These are phyloP conservation scores for Tremellales sp. DNA, from an alignment of 1,284 basidiomycete genomes.

Conservation along the genomic window DNA sequence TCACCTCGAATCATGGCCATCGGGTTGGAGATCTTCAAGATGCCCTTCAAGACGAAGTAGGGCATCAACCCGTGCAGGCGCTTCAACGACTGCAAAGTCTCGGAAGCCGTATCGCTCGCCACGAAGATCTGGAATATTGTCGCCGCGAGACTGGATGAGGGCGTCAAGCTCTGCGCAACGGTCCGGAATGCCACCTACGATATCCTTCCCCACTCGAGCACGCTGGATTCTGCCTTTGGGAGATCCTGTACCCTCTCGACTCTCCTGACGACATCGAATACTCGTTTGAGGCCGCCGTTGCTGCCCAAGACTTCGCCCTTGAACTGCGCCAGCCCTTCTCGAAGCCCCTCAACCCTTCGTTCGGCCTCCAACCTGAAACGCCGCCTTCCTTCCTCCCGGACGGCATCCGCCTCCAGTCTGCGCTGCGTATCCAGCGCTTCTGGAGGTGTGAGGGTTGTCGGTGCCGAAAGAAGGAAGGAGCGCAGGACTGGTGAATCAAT, in stretches of 20 bases:
- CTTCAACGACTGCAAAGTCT: slow-evolving; percentile 82
- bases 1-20: slow-evolving; percentile 86
- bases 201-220: slow-evolving; percentile 94
- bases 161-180: background rate
- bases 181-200: slow-evolving; percentile 57
- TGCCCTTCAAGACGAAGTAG: slow-evolving; percentile 91
- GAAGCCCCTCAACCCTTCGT: slow-evolving; percentile 76
- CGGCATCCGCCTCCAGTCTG: slow-evolving; percentile 84
- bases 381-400: slow-evolving; percentile 80
- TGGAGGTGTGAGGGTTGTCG: slow-evolving; percentile 64
- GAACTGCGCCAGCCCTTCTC: slow-evolving; percentile 77
- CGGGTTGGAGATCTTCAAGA: slow-evolving; percentile 90
- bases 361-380: slow-evolving; percentile 85
- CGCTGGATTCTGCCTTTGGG: slow-evolving; percentile 79
- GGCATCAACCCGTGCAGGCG: slow-evolving; percentile 95
- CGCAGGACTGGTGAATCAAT: slow-evolving; percentile 79
- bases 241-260: slow-evolving; percentile 74
- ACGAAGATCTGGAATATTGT: slow-evolving; percentile 94
- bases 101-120: slow-evolving; percentile 87
- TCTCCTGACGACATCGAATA: slow-evolving; percentile 83
- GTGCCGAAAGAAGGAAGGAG: slow-evolving; percentile 78
- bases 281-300: slow-evolving; percentile 79
- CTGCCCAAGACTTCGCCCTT: slow-evolving; percentile 86
- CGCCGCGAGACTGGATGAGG: slow-evolving; percentile 67
- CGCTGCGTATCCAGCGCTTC: slow-evolving; percentile 75